A percentile compares a stretch with the other conserved stretches of the same genome.
Conservation (phyloP, 441 rosid species). For the Capsella rubella region DNA sequence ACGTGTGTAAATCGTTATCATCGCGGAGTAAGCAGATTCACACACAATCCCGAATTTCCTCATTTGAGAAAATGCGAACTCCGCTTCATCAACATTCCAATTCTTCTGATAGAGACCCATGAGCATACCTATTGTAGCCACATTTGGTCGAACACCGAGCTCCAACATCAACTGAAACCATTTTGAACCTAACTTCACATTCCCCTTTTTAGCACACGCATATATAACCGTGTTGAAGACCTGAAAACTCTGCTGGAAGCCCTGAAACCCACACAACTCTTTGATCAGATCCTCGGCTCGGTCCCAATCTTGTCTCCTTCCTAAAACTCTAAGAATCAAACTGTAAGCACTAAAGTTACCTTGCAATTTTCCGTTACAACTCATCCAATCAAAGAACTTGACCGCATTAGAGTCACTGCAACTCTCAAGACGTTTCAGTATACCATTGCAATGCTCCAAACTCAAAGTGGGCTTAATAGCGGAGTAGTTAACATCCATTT, state of each 20-base stretch:
- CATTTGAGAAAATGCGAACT: conserved; percentile 71
- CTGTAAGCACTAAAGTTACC: conserved; percentile 68
- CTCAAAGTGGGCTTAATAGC: conserved; percentile 55
- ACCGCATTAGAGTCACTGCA: conserved; percentile 61
- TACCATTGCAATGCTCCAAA: conserved; percentile 60
- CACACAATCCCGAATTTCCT: conserved; percentile 68
- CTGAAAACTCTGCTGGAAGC: conserved; percentile 55
- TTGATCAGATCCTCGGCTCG: conserved; percentile 60
- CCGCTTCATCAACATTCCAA: conserved; percentile 78
- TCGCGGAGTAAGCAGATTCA: conserved; percentile 85
- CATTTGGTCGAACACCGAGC: conserved; percentile 65
- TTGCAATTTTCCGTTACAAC: conserved; percentile 64
- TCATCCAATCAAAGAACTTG: conserved; percentile 86
- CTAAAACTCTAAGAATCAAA: conserved; percentile 75
- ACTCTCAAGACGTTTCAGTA: conserved; percentile 72
- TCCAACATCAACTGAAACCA: conserved; percentile 91
- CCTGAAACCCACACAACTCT: conserved; percentile 47
- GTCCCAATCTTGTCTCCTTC: conserved; percentile 79
- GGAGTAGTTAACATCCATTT: conserved; percentile 66
- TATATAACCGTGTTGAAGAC: conserved; percentile 80
- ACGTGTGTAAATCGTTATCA: conserved; percentile 88
- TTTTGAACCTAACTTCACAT: conserved; percentile 57
- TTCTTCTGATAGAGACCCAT: conserved; percentile 82
- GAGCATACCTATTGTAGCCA: conserved; percentile 89
- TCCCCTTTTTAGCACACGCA: conserved; percentile 62